Evolutionary conservation across 352 stramenopile species (phyloP).

Genomic region (Phytopythium mirpurense): DNA sequence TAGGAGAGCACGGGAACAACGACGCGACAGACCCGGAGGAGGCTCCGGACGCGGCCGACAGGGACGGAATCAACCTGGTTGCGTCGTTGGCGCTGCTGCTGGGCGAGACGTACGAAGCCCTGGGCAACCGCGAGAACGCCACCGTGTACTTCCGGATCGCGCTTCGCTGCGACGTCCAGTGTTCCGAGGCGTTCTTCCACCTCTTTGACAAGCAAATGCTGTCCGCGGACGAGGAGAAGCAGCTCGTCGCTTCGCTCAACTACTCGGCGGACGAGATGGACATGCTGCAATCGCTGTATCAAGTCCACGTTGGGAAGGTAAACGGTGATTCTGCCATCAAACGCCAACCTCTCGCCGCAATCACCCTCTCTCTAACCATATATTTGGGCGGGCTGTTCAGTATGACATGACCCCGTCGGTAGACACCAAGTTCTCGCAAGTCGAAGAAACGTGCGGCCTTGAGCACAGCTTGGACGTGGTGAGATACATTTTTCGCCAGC

Average conservation of each 20-base stretch:
- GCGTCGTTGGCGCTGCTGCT: conserved; percentile 75
- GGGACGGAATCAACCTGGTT: conserved; percentile 61
- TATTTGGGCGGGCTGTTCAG: conserved; percentile 12
- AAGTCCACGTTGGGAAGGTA: conserved; percentile 64
- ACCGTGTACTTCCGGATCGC: conserved; percentile 69
- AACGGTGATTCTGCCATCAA: too few species aligned
- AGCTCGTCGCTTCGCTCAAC: conserved; percentile 62
- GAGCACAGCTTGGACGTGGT: conserved; percentile 68
- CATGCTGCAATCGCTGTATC: conserved; percentile 58
- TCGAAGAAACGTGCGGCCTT: conserved; percentile 57
- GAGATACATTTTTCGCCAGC: background rate
- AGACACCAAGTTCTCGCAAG: conserved; percentile 52
- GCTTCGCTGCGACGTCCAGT: conserved; percentile 79
- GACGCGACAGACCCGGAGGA: conserved; percentile 10
- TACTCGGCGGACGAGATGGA: conserved; percentile 59
- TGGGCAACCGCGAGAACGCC: conserved; percentile 82
- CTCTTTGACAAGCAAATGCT: conserved; percentile 87
- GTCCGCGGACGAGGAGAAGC: conserved; percentile 53
- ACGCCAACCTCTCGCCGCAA: too few species aligned
- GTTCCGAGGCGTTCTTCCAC: conserved; percentile 79
- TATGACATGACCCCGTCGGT: conserved; percentile 52
- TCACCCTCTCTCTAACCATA: too few species aligned
- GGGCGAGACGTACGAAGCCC: conserved; percentile 75
- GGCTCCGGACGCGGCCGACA: background rate
- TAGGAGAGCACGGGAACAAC: conserved; percentile 16